Percentiles rank a stretch among this genome's conserved stretches.
These are phyloP conservation scores for Orbilia brochopaga DNA, from an alignment of 2,329 filamentous ascomycete genomes.

Conservation along the genomic window DNA sequence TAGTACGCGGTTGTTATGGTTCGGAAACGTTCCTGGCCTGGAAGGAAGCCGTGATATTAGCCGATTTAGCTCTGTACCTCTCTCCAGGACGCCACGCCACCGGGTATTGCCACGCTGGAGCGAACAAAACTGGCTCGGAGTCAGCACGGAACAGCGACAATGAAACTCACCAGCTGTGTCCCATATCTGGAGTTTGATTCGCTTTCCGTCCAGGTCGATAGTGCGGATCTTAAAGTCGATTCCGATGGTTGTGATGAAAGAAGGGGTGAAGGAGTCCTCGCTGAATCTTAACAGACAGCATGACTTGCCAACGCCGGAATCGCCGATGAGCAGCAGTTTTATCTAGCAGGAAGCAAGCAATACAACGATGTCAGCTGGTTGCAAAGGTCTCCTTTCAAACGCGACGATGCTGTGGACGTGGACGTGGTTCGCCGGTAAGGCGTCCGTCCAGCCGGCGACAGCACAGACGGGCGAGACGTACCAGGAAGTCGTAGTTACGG, in stretches of 20 bases:
- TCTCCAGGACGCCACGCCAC: constrained; percentile 20
- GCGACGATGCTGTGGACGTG: constrained; percentile 44
- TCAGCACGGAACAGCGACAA: background rate
- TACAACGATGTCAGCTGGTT: constrained; percentile 54
- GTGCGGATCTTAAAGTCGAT: constrained; percentile 99
- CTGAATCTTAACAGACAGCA: constrained; percentile 96
- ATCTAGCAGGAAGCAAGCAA: constrained; percentile 66
- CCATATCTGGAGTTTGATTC: constrained; percentile 99
- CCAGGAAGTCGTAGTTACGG: constrained; percentile 98
- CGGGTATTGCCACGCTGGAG: constrained; percentile 23
- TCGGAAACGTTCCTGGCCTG: constrained; percentile 89
- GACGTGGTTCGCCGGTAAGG: constrained; percentile 25
- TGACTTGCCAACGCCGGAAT: constrained; percentile 95
- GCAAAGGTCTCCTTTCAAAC: constrained; percentile 49
- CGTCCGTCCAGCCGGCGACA: constrained; percentile 34
- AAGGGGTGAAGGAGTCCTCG: constrained; percentile 95
- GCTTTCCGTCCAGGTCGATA: constrained; percentile 97
- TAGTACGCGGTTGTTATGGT: constrained; percentile 99
- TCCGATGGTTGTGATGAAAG: constrained; percentile 98
- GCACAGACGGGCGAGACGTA: constrained; percentile 62
- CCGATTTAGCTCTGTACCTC: constrained; percentile 8
- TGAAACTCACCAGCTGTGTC: constrained; percentile 74
- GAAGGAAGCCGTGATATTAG: constrained; percentile 19
- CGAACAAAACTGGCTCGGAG: background rate
- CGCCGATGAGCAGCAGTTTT: constrained; percentile 94